Percentiles rank a stretch among this genome's conserved stretches.
phyloP scores from a whole-genome alignment of 2,329 filamentous ascomycete species.

The Diaporthe sp. region DNA sequence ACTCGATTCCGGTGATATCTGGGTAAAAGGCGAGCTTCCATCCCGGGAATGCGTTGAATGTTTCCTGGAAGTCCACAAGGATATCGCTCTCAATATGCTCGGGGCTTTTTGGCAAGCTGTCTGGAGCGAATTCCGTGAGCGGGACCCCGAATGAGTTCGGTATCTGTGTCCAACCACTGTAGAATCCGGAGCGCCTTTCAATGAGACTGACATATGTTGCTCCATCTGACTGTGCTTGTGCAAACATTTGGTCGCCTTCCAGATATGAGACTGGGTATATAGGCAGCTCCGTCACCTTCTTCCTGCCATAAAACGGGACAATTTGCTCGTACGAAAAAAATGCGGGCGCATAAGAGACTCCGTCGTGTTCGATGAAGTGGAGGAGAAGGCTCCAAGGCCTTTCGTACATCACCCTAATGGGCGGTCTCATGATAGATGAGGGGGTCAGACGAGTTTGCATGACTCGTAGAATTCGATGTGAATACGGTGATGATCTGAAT shows the following conservation, averaged over 20 bases:
- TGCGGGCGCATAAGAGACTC: neutral
- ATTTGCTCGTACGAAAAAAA: accelerated
- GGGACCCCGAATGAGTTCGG: neutral
- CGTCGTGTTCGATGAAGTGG: slow-evolving; percentile 7
- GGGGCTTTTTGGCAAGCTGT: neutral
- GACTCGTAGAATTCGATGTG: neutral
- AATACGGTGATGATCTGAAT: too few species aligned
- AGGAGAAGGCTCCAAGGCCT: neutral
- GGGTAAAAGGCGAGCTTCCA: neutral
- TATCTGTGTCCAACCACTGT: slow-evolving; percentile 25
- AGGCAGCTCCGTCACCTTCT: neutral
- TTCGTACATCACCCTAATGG: neutral
- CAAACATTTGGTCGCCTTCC: neutral
- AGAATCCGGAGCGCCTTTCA: neutral
- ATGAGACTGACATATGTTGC: neutral
- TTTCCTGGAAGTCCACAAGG: slow-evolving; percentile 24
- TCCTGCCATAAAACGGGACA: accelerated
- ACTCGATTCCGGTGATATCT: too few species aligned
- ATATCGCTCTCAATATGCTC: slow-evolving; percentile 22
- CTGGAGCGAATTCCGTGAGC: accelerated
- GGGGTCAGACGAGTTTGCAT: neutral
- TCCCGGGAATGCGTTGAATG: neutral
- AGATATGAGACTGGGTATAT: slow-evolving; percentile 6
- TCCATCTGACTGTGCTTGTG: neutral
- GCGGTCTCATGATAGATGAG: accelerated